phyloP scores from a whole-genome alignment of 2,329 filamentous ascomycete species.

The Torrubiella hemipterigena region DNA sequence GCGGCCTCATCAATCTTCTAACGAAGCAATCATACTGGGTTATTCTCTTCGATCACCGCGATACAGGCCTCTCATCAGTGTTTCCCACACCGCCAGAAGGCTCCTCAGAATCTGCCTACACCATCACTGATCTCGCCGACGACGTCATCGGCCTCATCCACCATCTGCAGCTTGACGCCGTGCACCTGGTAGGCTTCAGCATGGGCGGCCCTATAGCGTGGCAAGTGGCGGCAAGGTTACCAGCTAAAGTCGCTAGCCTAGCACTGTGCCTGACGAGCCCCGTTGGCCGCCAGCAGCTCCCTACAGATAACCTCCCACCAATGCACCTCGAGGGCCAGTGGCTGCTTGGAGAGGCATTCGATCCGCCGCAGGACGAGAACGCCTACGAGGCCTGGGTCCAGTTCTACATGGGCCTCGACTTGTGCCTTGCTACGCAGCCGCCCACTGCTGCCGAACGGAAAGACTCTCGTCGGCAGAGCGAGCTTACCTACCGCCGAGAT shows the following conservation, averaged over 20 bases:
- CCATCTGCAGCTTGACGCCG: constrained; percentile 12
- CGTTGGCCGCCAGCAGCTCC: constrained; percentile 8
- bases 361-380: constrained; percentile 6
- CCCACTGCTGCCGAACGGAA: constrained; percentile 8
- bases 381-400: constrained; percentile 10
- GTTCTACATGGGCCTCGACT: constrained; percentile 5
- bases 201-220: constrained; percentile 15
- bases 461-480: constrained; percentile 8
- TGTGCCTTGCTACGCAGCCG: constrained; percentile 6
- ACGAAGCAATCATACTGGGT: constrained; percentile 9
- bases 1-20: constrained; percentile 10
- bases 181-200: constrained; percentile 15
- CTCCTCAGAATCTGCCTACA: constrained; percentile 11
- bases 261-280: constrained; percentile 13
- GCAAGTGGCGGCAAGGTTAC: constrained; percentile 10
- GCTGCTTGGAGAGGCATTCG: constrained; percentile 1
- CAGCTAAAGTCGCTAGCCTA: constrained; percentile 11
- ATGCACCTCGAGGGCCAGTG: constrained; percentile 5
- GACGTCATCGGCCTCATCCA: constrained; percentile 15
- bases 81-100: constrained; percentile 11
- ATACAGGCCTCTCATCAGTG: constrained; percentile 13
- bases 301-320: constrained; percentile 8
- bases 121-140: constrained; percentile 13
- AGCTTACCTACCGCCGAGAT: constrained; percentile 10
- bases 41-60: constrained; percentile 13